A percentile compares a stretch with the other conserved stretches of the same genome.
Conservation (phyloP, 257 asterid genomes). For the Gentiana dahurica region DNA sequence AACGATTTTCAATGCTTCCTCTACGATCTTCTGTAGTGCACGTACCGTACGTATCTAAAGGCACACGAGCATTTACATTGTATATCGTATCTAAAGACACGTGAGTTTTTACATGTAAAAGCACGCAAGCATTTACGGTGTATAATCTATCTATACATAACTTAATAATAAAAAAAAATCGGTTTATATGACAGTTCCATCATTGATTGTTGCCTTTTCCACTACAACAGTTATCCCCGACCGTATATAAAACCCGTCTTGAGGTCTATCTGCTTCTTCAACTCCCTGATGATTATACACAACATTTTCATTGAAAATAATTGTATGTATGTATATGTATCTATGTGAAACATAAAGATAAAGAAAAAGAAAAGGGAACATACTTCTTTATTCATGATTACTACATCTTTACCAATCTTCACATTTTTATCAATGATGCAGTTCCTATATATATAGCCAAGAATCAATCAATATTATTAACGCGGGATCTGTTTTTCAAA, state of each 20-base stretch:
- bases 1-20: too few species aligned
- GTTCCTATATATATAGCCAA: slow-evolving; percentile 32
- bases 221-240: slow-evolving; percentile 56
- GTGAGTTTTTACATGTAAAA: too few species aligned
- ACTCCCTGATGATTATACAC: slow-evolving; percentile 44
- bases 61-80: too few species aligned
- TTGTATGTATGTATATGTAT: neutral
- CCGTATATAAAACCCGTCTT: slow-evolving; percentile 77
- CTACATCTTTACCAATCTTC: slow-evolving; percentile 74
- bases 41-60: too few species aligned
- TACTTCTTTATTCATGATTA: slow-evolving; percentile 79
- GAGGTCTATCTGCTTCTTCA: slow-evolving; percentile 66
- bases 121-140: too few species aligned
- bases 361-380: slow-evolving; percentile 13
- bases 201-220: slow-evolving; percentile 74
- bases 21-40: too few species aligned
- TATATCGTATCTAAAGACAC: too few species aligned
- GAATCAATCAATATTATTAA: neutral
- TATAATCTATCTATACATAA: too few species aligned
- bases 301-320: too few species aligned
- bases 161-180: neutral
- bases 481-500: neutral
- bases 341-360: neutral
- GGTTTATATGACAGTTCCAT: slow-evolving; percentile 57
- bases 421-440: slow-evolving; percentile 93